Conservation (phyloP, 108 stramenopile genomes). For the Aurantiochytrium sp. region DNA sequence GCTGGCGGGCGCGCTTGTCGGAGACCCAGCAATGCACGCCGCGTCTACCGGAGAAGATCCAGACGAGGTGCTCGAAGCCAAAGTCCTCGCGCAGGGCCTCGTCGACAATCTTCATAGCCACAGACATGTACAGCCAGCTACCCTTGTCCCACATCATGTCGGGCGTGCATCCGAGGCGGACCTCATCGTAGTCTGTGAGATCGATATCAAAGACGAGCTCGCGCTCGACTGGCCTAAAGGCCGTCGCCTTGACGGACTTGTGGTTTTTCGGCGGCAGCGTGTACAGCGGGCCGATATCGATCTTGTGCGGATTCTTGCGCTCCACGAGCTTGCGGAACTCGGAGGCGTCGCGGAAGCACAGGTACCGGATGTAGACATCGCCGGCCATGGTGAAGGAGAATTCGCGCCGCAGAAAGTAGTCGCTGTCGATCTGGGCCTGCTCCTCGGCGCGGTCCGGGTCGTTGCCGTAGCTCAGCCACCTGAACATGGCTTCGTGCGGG, state of each 20-base stretch:
- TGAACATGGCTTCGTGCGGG: conserved; percentile 73
- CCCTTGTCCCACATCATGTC: conserved; percentile 37
- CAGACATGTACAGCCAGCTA: conserved; percentile 96
- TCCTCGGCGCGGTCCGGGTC: conserved; percentile 32
- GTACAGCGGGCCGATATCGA: conserved; percentile 99
- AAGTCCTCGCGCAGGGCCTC: conserved; percentile 77
- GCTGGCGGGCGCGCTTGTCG: conserved; percentile 76
- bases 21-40: conserved; percentile 99
- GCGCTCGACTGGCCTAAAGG: conserved; percentile 79
- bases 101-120: conserved; percentile 87
- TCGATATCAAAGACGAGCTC: conserved; percentile 99
- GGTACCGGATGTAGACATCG: conserved; percentile 96
- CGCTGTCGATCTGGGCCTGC: conserved; percentile 14
- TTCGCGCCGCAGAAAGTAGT: conserved; percentile 72
- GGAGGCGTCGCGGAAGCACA: conserved; percentile 65
- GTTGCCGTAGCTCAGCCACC: conserved; percentile 66
- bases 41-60: conserved; percentile 97
- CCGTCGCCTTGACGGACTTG: conserved; percentile 55
- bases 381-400: conserved; percentile 93
- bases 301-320: conserved; percentile 88
- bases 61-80: conserved; percentile 89
- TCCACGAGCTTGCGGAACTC: conserved; percentile 69
- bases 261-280: conserved; percentile 75
- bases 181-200: conserved; percentile 96
- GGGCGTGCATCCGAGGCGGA: conserved; percentile 84